Percentiles rank a stretch among this genome's conserved stretches.
Evolutionary conservation across 1,284 basidiomycete genomes (phyloP).

Genomic region (Papiliotrema terrestris): DNA sequence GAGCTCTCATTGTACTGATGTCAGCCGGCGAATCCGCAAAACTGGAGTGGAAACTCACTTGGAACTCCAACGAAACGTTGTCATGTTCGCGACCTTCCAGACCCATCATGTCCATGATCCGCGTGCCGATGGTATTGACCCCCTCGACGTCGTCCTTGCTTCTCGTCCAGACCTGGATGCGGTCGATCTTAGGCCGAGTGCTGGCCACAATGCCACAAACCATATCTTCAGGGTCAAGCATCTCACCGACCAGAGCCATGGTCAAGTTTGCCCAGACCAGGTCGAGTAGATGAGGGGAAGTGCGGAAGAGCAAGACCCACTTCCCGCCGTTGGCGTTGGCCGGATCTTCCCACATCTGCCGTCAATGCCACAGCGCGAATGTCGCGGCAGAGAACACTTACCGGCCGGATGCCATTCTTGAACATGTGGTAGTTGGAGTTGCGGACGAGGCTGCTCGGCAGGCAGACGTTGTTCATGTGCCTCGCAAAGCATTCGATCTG

Average conservation of each 20-base stretch:
- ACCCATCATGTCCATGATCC: slow-evolving; percentile 67
- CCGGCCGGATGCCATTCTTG: slow-evolving; percentile 57
- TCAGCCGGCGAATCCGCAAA: not conserved
- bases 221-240: slow-evolving; percentile 79
- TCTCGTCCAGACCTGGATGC: slow-evolving; percentile 86
- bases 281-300: slow-evolving; percentile 70
- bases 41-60: slow-evolving; percentile 53
- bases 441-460: slow-evolving; percentile 78
- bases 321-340: slow-evolving; percentile 88
- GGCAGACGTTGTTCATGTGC: slow-evolving; percentile 92
- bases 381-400: slow-evolving; percentile 11
- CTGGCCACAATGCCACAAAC: slow-evolving; percentile 90
- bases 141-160: slow-evolving; percentile 75
- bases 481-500: slow-evolving; percentile 79
- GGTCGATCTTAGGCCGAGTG: slow-evolving; percentile 76
- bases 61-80: slow-evolving; percentile 80
- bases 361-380: not conserved
- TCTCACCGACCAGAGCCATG: slow-evolving; percentile 86
- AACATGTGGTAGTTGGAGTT: slow-evolving; percentile 93
- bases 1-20: slow-evolving; percentile 24
- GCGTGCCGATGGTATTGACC: slow-evolving; percentile 72
- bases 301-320: slow-evolving; percentile 90
- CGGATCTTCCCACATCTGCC: slow-evolving; percentile 94
- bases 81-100: slow-evolving; percentile 58
- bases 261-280: slow-evolving; percentile 85